Conservation (phyloP, 2,329 filamentous ascomycete species). For the Lasiodiplodia citricola region DNA sequence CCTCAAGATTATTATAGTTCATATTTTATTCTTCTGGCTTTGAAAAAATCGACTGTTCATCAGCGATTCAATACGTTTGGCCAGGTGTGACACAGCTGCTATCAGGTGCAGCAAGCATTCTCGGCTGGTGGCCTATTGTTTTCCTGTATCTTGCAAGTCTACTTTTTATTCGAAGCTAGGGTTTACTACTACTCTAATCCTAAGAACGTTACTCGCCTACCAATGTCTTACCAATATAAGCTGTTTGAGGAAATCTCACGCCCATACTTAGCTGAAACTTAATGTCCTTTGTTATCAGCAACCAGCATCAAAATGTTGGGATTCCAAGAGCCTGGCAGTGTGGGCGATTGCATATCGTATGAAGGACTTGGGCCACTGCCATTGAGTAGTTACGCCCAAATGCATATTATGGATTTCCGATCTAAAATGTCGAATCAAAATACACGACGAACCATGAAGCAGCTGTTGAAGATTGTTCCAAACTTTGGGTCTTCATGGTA, state of each 20-base stretch:
- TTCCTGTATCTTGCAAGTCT: neutral
- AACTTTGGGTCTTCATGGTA: neutral
- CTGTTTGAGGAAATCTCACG: conserved; percentile 48
- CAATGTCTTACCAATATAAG: conserved; percentile 52
- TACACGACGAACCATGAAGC: neutral
- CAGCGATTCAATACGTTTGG: neutral
- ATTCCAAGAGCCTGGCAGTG: conserved; percentile 51
- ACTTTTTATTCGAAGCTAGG: neutral
- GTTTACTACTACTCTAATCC: neutral
- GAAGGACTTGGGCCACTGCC: conserved; percentile 47
- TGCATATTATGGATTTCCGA: no score
- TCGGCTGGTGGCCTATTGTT: neutral
- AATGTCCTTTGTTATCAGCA: conserved; percentile 52
- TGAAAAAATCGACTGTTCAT: neutral
- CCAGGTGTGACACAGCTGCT: neutral
- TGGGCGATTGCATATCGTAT: conserved; percentile 47
- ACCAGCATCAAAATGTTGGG: conserved; percentile 50
- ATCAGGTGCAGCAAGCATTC: no score
- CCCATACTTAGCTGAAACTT: conserved; percentile 51
- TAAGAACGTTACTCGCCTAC: neutral
- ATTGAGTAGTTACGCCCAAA: conserved; percentile 68
- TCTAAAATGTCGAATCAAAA: no score
- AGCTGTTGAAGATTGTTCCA: neutral
- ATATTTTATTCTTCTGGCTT: neutral
- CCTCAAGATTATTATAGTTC: neutral